Evolutionary conservation across 139 green algal species (phyloP), one percentile per base, ranked within the genome.

Genomic region (Monoraphidium neglectum): DNA sequence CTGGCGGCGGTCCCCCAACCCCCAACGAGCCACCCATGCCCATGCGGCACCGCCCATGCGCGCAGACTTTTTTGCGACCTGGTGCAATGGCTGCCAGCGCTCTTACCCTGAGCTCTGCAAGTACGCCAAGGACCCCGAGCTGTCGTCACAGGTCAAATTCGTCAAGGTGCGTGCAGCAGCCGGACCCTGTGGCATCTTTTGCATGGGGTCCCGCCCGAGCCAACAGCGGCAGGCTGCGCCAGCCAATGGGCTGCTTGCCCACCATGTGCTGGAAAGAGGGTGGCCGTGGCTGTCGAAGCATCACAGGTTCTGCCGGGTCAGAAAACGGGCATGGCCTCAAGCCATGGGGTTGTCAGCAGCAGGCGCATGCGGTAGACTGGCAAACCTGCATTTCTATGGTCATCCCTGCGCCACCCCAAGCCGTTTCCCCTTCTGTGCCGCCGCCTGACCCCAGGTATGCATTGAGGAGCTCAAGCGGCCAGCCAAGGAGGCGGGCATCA

Each of bases 21-120:
- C 35, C 16, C 28, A 53, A 56, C 16, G 5, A 21, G 3, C 12
- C 70, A 40, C 23, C 36, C 23, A 51, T 12, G 8, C 12, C 43
- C 8, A 8, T 8, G 43, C 43, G 8, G 43, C 43, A 8, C 43
- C 43, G 8, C 43, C 43, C 43, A 8, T 12, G 8, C 43, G 43
- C 64, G 74, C 70, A 78, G 80, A 79, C 23, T 77, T 74, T 32
- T 80, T 73, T 23, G 69, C 68, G 1, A 72, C 74, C 32, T 82
- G 80, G 80, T 88, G 83, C 81, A 77, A 83, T 18, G 81, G 81
- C 56, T 89, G 84, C 63, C 64, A 87, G 57, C 72, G 74, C n/a
- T 75, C 74, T 1, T 86, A 87, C 32, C 82, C 84, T 38, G 81
- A 86, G 35, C 68, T 89, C 30, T 86, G 78, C 76, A 81, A 79